These are phyloP conservation scores for Hyaloscypha finlandica DNA, from an alignment of 495 filamentous ascomycete species.

Conservation along the genomic window DNA sequence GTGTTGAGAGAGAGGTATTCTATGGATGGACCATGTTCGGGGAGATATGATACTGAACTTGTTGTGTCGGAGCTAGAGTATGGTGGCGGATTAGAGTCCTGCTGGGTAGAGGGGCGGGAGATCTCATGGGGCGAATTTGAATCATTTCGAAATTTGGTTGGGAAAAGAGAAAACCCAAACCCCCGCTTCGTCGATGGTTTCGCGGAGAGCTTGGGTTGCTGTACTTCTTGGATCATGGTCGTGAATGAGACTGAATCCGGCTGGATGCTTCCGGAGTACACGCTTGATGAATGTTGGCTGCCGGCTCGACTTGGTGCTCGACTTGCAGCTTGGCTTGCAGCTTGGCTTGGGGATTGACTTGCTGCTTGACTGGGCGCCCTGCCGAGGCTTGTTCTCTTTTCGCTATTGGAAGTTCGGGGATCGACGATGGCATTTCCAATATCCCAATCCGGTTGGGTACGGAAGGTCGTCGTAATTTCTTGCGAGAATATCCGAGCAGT, in stretches of 20 bases:
- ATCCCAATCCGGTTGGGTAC: not conserved
- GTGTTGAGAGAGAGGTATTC: constrained; percentile 28
- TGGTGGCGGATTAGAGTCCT: not conserved
- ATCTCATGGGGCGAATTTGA: not conserved
- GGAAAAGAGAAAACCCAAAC: constrained; percentile 21
- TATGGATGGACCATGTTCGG: not conserved
- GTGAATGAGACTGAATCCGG: not conserved
- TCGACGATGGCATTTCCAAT: not conserved
- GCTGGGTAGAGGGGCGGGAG: not conserved
- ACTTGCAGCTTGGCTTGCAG: not conserved
- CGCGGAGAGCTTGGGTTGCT: not conserved
- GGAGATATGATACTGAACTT: not conserved
- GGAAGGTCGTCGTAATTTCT: not conserved
- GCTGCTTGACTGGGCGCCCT: not conserved
- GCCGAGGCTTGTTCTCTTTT: not conserved
- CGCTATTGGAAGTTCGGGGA: not conserved
- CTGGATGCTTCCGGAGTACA: constrained; percentile 5
- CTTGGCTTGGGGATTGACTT: not conserved
- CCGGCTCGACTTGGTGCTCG: constrained; percentile 14
- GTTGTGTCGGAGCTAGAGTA: not conserved
- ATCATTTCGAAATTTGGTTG: not conserved
- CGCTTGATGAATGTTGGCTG: constrained; percentile 19
- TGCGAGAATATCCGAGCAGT: not conserved
- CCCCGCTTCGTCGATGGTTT: constrained; percentile 4
- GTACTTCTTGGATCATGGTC: constrained; percentile 6